Evolutionary conservation across 2,329 filamentous ascomycete species (phyloP), one percentile per base, ranked within the genome.

Genomic region (Microdochium paspali): DNA sequence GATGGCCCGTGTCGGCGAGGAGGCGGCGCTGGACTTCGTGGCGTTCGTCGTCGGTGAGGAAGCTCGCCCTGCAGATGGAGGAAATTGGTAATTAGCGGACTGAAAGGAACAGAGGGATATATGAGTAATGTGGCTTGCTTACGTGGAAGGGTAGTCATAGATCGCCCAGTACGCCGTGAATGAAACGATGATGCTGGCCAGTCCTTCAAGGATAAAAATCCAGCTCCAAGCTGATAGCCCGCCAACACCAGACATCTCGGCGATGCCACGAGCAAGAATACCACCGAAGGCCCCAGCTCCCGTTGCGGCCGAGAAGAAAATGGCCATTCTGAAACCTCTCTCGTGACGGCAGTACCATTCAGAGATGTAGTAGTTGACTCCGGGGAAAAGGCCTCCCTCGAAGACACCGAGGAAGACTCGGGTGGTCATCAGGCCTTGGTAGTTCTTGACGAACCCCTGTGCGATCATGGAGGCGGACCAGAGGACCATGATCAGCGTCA

Each of bases 151-250:
- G 56, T 79, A 84, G 59, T 85, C 80, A 50, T 77, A 66, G 57
- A 84, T 77, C 43, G 69, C 64, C 59, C 71, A 77, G 55, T 70
- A 73, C 32, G 70, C 71, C 35, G 58, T 55, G 31, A 72, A 51
- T 35, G 73, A 85, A 57, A 76, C 66, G 26, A 71, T 2, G 4
- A 77, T 60, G 5, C 73, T 77, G 21, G 70, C 55, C 20, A 76
- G 49, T 25, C 77, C 76, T 60, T 86, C 82, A 3, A 88, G 67
- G 49, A 90, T 85, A 61, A 91, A 91, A 46, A 91, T 89, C 86
- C 85, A 90, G 2, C 78, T 72, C 87, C 87, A 91, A 1, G 84
- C 85, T 10, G 64, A 47, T 45, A 65, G 61, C 12, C 78, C 73
- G 24, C 64, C 62, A 6, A 67, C 54, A 2, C 74, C 74, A 1